phyloP scores from a whole-genome alignment of 768 basidiomycete genomes.

The Boletus tylopilopsis region DNA sequence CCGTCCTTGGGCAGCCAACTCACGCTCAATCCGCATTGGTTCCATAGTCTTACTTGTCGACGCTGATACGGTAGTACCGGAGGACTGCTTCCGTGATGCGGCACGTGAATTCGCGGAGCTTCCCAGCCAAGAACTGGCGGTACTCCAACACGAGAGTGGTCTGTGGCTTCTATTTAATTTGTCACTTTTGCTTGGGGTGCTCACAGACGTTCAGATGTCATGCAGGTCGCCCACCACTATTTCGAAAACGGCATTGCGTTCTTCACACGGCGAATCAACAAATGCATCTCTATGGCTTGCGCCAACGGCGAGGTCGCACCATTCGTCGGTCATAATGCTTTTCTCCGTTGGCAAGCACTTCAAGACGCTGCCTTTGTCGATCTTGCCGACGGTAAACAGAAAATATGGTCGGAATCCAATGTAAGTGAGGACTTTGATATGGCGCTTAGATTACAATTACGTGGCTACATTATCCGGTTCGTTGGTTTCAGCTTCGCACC shows the following conservation, averaged over 20 bases:
- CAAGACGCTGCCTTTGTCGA: slow-evolving; percentile 83
- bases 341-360: slow-evolving; percentile 84
- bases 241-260: slow-evolving; percentile 89
- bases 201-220: slow-evolving; percentile 55
- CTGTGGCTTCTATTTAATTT: slow-evolving; percentile 32
- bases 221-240: slow-evolving; percentile 87
- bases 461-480: slow-evolving; percentile 68
- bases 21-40: slow-evolving; percentile 69
- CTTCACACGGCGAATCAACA: slow-evolving; percentile 86
- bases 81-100: slow-evolving; percentile 89
- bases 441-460: slow-evolving; percentile 53
- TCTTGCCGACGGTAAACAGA: slow-evolving; percentile 50
- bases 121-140: slow-evolving; percentile 57
- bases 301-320: slow-evolving; percentile 77
- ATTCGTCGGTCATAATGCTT: slow-evolving; percentile 87
- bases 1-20: slow-evolving; percentile 76
- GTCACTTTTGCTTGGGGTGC: background rate
- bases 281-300: slow-evolving; percentile 73
- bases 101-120: slow-evolving; percentile 81
- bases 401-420: slow-evolving; percentile 65
- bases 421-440: slow-evolving; percentile 72
- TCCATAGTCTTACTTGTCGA: slow-evolving; percentile 81
- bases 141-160: slow-evolving; percentile 90
- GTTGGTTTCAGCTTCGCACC: slow-evolving; percentile 1
- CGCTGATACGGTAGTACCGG: slow-evolving; percentile 85